phyloP scores from a whole-genome alignment of 192 early-diverging fungal genomes.

The Endogone sp. region DNA sequence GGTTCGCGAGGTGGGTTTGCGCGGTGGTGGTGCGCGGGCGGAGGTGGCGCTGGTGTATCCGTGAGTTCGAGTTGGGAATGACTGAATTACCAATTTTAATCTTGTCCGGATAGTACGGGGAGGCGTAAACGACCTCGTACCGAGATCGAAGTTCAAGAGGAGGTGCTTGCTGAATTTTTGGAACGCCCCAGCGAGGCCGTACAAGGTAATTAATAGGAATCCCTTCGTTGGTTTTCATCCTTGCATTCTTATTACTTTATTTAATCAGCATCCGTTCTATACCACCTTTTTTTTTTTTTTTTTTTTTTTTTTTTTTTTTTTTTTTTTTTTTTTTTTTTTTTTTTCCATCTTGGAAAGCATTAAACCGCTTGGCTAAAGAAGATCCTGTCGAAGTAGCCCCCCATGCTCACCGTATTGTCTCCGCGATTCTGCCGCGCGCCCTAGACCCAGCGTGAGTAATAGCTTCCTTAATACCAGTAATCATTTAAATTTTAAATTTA shows the following conservation, averaged over 20 bases:
- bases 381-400: not conserved
- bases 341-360: not conserved
- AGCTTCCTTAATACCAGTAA: not conserved
- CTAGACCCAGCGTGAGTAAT: not conserved
- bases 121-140: not conserved
- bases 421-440: not conserved
- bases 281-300: not conserved
- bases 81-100: not conserved
- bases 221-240: no score
- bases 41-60: not conserved
- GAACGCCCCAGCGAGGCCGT: not conserved
- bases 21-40: no score
- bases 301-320: not conserved
- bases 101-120: not conserved
- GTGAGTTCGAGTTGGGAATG: not conserved
- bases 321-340: not conserved
- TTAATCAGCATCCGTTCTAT: not conserved
- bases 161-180: not conserved
- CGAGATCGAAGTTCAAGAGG: not conserved
- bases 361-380: not conserved
- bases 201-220: not conserved
- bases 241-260: no score
- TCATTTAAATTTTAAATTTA: no score
- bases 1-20: not conserved
- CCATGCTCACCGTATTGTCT: not conserved